Base-by-base conservation (phyloP, 1,284 basidiomycete genomes). In the Cutaneotrichosporon spelunceum region DNA sequence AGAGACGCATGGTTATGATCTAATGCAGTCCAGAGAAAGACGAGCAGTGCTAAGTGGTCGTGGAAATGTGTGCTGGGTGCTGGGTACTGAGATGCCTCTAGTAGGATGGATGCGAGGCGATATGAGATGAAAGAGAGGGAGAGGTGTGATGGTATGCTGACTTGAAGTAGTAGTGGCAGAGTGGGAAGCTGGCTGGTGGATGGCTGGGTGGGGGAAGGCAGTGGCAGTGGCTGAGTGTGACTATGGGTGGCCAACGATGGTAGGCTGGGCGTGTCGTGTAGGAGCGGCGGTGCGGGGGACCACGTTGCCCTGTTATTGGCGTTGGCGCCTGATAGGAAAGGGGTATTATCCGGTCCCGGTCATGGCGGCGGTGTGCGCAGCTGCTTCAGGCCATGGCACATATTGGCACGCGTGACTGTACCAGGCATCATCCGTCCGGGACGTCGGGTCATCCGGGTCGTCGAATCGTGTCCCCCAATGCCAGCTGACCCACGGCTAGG, bases 1-100 rank as follows among this genome's bases (percentile, higher is more conserved):
- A 63, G 63, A 69, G 68, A 57, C 70, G 71, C 71, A 73, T 74
- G 65, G 42, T 44, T 57, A 56, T 11, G 48, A 47, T 48, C 21
- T 50, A 45, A 34, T 29, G 45, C 49, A 24, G 26, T 50, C 29
- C 30, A 50, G 48, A 50, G 48, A n/a, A 30, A 53, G 42, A 45
- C 26, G 48, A 23, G 42, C 30, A 29, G 53, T 52, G 50, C 30
- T 19, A 19, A 34, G 50, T 30, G 50, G 13, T 8, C 10, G 57
- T 29, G 26, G 48, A 19, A 27, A 30, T 29, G 21, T 13, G 19
- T 30, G 49, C 4, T 19, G 19, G 30, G 29, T 53, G 50, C 30
- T 33, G 27, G 26, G 36, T 21, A 19, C 39, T 30, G 50, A 27
- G 30, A 42, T 42, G 39, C 39, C 39, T 42, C 39, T 42, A 19